Evolutionary conservation across 345 rosid species (phyloP), one percentile per base, ranked within the genome.

Genomic region (Citrus unshiu): DNA sequence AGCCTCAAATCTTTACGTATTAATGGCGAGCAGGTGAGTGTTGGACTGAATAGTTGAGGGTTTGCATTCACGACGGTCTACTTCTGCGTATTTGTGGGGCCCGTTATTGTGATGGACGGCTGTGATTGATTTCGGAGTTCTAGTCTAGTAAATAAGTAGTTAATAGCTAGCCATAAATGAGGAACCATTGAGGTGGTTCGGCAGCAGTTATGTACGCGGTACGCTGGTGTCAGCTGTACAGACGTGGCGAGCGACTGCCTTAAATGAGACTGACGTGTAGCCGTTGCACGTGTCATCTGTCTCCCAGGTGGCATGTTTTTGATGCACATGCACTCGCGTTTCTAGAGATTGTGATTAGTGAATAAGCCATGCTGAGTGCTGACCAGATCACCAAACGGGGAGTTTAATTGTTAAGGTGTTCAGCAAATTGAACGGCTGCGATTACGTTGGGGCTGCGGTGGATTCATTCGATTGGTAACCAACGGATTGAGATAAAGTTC

Each of bases 11-110:
- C 5, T 46, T 46, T 3, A 3, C 0, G 3, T 22, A 64, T 79
- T 70, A 37, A 81, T 70, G 83, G 6, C 4, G 39, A 21, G 39
- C 67, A 16, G 77, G 64, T 77, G 77, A 72, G 35, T 9, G 78
- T 16, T 3, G 75, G 22, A 66, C 4, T n/a, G 58, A 13, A 1
- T 22, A 5, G 0, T 30, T 7, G 19, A n/a, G 63, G 71, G 40
- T 51, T 51, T 39, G 21, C 3, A 39, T 69, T 3, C 19, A 12
- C 49, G 62, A 13, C 69, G 39, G 61, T 72, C 59, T n/a, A 25
- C 0, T 19, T 27, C 0, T 9, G 37, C 2, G 9, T 2, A 0
- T 1, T 1, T 5, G 32, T 19, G 60, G 80, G 14, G 39, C 51
- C 35, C 5, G 6, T 4, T 7, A 12, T 30, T 29, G 5, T 9